A percentile compares a stretch with the other conserved stretches of the same genome.
Evolutionary conservation across 78 protist species (phyloP).

Genomic region (Dictyostelium capitatum): DNA sequence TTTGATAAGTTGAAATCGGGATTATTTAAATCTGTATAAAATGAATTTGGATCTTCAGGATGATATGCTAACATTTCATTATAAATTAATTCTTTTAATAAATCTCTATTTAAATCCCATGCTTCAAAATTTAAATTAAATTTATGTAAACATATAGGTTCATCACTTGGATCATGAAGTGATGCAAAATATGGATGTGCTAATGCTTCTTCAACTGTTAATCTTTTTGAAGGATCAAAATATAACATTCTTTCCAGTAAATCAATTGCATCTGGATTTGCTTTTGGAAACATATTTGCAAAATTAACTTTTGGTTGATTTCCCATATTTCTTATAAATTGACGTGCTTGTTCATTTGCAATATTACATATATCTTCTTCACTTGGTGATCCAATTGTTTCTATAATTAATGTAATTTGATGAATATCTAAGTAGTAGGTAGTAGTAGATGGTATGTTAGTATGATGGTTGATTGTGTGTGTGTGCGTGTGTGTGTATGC

Average conservation of each 20-base stretch:
- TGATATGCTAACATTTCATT: conserved; percentile 79
- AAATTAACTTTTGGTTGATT: conserved; percentile 39
- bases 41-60: conserved; percentile 39
- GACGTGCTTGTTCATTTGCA: conserved; percentile 46
- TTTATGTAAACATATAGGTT: conserved; percentile 66
- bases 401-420: conserved; percentile 91
- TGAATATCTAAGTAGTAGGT: conserved; percentile 46
- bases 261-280: conserved; percentile 89
- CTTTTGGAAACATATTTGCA: conserved; percentile 76
- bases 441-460: background rate
- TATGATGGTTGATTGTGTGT: too few relatives aligned
- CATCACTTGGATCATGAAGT: conserved; percentile 81
- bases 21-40: conserved; percentile 24
- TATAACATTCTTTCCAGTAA: conserved; percentile 91
- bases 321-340: conserved; percentile 36
- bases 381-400: conserved; percentile 89
- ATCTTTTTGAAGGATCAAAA: conserved; percentile 94
- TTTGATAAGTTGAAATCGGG: background rate
- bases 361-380: conserved; percentile 89
- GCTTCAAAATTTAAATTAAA: conserved; percentile 72
- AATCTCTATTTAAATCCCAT: conserved; percentile 67
- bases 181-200: conserved; percentile 88
- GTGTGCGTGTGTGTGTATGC: too few relatives aligned
- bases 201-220: conserved; percentile 87
- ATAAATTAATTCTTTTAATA: conserved; percentile 60